Evolutionary conservation across 805 yeast species (phyloP).

Genomic region (Lipomyces yamadae): DNA sequence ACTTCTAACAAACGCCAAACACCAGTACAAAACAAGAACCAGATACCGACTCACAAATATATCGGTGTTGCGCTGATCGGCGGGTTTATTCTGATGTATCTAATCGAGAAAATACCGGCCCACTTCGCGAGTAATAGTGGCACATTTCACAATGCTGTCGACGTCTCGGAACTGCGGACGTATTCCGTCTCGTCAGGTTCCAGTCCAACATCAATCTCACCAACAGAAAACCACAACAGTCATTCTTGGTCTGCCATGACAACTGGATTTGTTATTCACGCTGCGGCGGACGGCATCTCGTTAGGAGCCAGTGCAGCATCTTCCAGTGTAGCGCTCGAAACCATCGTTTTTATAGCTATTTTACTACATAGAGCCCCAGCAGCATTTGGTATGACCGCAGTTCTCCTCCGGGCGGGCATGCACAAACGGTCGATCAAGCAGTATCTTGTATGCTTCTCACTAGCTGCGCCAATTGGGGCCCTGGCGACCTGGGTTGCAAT

Average conservation of each 20-base stretch:
- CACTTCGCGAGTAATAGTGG: conserved; percentile 18
- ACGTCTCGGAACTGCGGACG: conserved; percentile 42
- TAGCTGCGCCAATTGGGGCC: conserved; percentile 67
- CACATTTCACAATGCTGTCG: conserved; percentile 38
- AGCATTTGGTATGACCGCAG: conserved; percentile 65
- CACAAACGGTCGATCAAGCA: conserved; percentile 46
- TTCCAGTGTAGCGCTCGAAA: conserved; percentile 47
- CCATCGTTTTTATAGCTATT: conserved; percentile 62
- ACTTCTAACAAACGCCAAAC: neutral
- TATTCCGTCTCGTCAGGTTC: conserved; percentile 22
- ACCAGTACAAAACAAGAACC: neutral
- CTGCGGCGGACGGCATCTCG: conserved; percentile 74
- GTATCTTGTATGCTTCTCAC: conserved; percentile 60
- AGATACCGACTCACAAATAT: conserved; percentile 18
- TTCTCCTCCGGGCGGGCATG: conserved; percentile 53
- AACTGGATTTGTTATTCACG: conserved; percentile 67
- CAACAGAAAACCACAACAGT: neutral
- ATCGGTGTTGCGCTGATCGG: conserved; percentile 56
- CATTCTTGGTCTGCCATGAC: conserved; percentile 50
- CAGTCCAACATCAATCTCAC: conserved; percentile 10
- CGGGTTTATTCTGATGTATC: conserved; percentile 62
- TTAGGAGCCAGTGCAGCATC: conserved; percentile 63
- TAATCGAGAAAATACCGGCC: conserved; percentile 52
- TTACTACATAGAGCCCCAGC: conserved; percentile 77
- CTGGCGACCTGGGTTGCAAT: conserved; percentile 54